A percentile compares a stretch with the other conserved stretches of the same genome.
Evolutionary conservation across 2,329 filamentous ascomycete genomes (phyloP).

Genomic region (Aspergillus luchuensis): DNA sequence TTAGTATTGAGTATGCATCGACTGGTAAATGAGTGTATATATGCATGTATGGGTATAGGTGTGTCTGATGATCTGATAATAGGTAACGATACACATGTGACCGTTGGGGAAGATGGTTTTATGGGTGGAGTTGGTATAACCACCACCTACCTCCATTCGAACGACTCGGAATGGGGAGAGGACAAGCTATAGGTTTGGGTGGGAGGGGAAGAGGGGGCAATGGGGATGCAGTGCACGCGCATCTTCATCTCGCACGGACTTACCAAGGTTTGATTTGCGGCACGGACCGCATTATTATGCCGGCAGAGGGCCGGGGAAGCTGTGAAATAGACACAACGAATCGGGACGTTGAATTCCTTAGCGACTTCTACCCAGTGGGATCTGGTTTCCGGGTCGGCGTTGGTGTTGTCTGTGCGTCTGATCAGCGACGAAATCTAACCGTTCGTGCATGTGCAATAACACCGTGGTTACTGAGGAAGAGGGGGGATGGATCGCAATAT

Average conservation of each 20-base stretch:
- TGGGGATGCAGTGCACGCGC: neutral
- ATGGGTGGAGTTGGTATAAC: neutral
- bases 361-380: slow-evolving; percentile 78
- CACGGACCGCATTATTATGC: slow-evolving; percentile 85
- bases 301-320: slow-evolving; percentile 69
- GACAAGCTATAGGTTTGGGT: too few species aligned
- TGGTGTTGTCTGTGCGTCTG: slow-evolving; percentile 80
- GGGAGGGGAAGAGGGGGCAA: neutral
- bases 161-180: too few species aligned
- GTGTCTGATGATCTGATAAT: neutral
- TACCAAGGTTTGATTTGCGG: slow-evolving; percentile 56
- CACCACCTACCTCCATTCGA: neutral
- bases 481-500: neutral
- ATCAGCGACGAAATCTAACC: neutral
- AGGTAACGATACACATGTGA: neutral
- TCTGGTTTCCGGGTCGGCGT: slow-evolving; percentile 76
- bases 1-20: neutral
- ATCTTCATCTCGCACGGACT: slow-evolving; percentile 15
- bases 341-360: slow-evolving; percentile 67
- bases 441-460: neutral
- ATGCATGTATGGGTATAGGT: neutral
- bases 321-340: slow-evolving; percentile 85
- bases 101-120: neutral
- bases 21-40: neutral
- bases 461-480: neutral